phyloP scores from a whole-genome alignment of 148 eudicot species.

The Nepenthes gracilis region DNA sequence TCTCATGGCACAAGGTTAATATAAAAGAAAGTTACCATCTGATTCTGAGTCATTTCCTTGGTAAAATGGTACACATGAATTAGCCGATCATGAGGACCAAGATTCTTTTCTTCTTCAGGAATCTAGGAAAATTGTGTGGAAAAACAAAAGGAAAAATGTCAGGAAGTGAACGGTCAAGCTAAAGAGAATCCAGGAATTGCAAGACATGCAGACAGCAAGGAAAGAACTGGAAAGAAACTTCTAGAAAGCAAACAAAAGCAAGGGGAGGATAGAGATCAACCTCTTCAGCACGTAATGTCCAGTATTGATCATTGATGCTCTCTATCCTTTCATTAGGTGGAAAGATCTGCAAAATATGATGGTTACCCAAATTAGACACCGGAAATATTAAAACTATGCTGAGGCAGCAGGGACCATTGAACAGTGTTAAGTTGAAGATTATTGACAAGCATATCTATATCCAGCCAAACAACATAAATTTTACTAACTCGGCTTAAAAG shows the following conservation, averaged over 20 bases:
- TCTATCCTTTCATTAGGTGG: constrained; percentile 77
- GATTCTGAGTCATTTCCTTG: constrained; percentile 74
- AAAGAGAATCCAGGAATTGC: background rate
- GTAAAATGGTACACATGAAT: constrained; percentile 84
- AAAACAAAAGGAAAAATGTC: background rate
- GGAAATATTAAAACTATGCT: background rate
- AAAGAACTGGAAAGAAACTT: too few relatives aligned
- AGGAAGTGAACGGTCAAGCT: background rate
- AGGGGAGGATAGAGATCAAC: constrained; percentile 21
- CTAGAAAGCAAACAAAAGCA: background rate
- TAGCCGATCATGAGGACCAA: constrained; percentile 65
- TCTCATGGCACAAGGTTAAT: too few relatives aligned
- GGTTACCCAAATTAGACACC: background rate
- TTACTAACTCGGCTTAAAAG: too few relatives aligned
- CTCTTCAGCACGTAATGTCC: constrained; percentile 97
- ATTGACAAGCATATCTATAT: too few relatives aligned
- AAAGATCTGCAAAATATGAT: constrained; percentile 45
- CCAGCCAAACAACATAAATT: too few relatives aligned
- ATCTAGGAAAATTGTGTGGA: constrained; percentile 27
- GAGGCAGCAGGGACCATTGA: background rate
- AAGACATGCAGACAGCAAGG: background rate
- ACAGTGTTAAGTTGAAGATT: background rate
- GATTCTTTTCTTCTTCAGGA: constrained; percentile 91
- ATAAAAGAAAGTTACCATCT: constrained; percentile 30
- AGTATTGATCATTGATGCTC: constrained; percentile 84